Evolutionary conservation across 208 protist species (phyloP).

Genomic region (Acanthamoeba healyi): DNA sequence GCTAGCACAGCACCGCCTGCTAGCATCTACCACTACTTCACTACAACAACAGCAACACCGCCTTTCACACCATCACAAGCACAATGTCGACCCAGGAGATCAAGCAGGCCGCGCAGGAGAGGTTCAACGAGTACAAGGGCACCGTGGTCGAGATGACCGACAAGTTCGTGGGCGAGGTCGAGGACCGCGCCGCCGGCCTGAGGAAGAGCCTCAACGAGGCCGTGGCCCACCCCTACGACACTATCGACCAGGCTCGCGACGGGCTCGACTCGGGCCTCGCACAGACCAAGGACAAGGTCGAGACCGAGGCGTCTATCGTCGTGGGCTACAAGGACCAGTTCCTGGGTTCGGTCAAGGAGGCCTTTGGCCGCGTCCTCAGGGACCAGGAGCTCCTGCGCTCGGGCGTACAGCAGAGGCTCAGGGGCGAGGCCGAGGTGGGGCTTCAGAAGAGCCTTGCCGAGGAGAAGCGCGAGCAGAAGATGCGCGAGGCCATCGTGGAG

Average conservation of each 20-base stretch:
- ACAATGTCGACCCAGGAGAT: not conserved
- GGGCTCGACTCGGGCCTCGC: not conserved
- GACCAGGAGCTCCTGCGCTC: not conserved
- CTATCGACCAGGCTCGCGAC: not conserved
- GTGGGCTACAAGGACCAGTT: slow-evolving; percentile 49
- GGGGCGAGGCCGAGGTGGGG: slow-evolving; percentile 16
- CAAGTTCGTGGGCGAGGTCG: slow-evolving; percentile 7
- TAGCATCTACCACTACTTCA: not conserved
- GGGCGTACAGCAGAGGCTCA: not conserved
- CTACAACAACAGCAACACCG: not conserved
- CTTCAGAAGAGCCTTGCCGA: not conserved
- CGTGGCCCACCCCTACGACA: slow-evolving; percentile 26
- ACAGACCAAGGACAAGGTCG: not conserved
- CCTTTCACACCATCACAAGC: not conserved
- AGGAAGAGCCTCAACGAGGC: not conserved
- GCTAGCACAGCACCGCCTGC: too few species aligned
- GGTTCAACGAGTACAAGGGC: not conserved
- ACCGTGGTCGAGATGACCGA: not conserved
- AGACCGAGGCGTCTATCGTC: slow-evolving; percentile 8
- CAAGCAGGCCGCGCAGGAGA: not conserved
- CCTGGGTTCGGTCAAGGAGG: slow-evolving; percentile 18
- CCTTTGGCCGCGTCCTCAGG: not conserved
- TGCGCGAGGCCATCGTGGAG: not conserved
- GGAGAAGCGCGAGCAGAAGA: not conserved
- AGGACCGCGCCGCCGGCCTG: not conserved